Percentiles rank a stretch among this genome's conserved stretches.
Conservation (phyloP, 2,329 filamentous ascomycete species). For the Scytalidium sp. region DNA sequence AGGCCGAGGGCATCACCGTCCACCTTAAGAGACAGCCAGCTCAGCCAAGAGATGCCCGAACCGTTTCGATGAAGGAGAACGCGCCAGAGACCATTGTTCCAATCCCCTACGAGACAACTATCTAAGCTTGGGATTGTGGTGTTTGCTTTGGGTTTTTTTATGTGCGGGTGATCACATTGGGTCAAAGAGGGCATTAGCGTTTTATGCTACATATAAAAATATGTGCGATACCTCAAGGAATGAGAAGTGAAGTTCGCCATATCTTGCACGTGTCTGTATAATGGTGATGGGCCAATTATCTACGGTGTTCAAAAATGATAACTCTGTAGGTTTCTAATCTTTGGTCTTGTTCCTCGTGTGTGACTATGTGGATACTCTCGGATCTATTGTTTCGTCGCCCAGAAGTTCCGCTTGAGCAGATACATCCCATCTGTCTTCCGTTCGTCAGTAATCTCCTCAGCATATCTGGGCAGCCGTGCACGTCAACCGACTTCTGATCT, state of each 20-base stretch:
- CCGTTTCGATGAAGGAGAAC: slow-evolving; percentile 77
- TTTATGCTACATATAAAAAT: slow-evolving; percentile 26
- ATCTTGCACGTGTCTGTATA: neutral
- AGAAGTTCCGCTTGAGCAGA: no score
- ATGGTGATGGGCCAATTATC: neutral
- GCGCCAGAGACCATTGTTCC: slow-evolving; percentile 88
- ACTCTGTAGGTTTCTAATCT: neutral
- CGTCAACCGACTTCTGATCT: no score
- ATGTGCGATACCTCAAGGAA: slow-evolving; percentile 28
- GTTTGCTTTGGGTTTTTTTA: slow-evolving; percentile 29
- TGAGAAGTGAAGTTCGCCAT: slow-evolving; percentile 18
- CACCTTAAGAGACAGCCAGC: slow-evolving; percentile 89
- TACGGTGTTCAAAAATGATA: neutral
- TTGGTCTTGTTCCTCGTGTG: neutral
- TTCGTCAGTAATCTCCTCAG: no score
- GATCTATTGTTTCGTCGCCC: no score
- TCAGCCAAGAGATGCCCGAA: slow-evolving; percentile 76
- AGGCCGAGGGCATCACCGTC: slow-evolving; percentile 81
- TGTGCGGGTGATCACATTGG: slow-evolving; percentile 24
- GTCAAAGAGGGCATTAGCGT: slow-evolving; percentile 23
- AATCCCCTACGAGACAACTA: slow-evolving; percentile 96
- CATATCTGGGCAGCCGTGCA: no score
- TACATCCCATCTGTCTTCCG: no score
- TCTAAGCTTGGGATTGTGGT: slow-evolving; percentile 53
- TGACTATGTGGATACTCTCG: neutral